A percentile compares a stretch with the other conserved stretches of the same genome.
Evolutionary conservation across 305 asterid genomes (phyloP).

Genomic region (Ilex paraguariensis): DNA sequence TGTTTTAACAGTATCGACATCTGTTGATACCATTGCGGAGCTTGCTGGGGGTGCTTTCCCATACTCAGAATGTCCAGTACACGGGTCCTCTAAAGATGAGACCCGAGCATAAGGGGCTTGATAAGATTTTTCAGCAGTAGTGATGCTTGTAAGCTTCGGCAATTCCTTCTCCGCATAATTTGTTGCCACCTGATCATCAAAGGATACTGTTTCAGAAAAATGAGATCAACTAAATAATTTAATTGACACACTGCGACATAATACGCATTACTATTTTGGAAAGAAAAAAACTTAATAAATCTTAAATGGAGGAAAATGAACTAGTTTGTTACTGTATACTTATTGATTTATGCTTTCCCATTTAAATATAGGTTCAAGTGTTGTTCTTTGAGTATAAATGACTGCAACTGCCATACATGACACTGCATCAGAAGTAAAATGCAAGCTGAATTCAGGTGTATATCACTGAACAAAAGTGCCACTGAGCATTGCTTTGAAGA

Average conservation of each 20-base stretch:
- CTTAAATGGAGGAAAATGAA: too few relatives aligned
- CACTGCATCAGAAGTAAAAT: too few relatives aligned
- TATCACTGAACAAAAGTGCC: too few relatives aligned
- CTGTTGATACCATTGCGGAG: slow-evolving; percentile 35
- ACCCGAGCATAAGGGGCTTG: slow-evolving; percentile 62
- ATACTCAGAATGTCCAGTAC: slow-evolving; percentile 44
- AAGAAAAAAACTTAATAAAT: too few relatives aligned
- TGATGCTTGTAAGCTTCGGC: slow-evolving; percentile 22
- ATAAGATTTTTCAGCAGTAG: slow-evolving; percentile 41
- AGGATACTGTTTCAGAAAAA: not conserved
- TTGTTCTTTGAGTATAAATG: too few relatives aligned
- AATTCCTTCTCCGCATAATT: slow-evolving; percentile 38
- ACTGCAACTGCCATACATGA: too few relatives aligned
- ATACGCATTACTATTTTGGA: not conserved
- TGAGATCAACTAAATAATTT: not conserved
- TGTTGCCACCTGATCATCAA: slow-evolving; percentile 35
- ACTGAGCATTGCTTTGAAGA: too few relatives aligned
- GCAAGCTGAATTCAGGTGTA: too few relatives aligned
- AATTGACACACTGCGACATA: too few relatives aligned
- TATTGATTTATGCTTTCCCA: too few relatives aligned
- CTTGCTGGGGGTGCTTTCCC: slow-evolving; percentile 39
- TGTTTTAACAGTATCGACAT: slow-evolving; percentile 45
- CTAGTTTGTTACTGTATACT: too few relatives aligned
- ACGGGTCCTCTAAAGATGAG: slow-evolving; percentile 70
- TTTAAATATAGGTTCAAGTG: too few relatives aligned